phyloP scores from a whole-genome alignment of 345 rosid genomes.

The Citrus sinensis region DVS_A1.0 CM039168.1:25297001-25297500 shows the following conservation, averaged over 20 bases:
- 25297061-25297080: not conserved
- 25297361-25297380: constrained; percentile 1
- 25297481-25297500: not conserved
- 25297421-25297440: not conserved
- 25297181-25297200: not conserved
- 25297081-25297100: not conserved
- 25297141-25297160: not conserved
- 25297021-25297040: not conserved
- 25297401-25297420: not conserved
- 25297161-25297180: not conserved
- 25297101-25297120: not conserved
- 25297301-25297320: not conserved
- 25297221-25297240: not conserved
- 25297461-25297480: not conserved
- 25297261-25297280: not conserved
- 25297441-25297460: not conserved
- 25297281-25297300: not conserved
- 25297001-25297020: not conserved
- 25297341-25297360: not conserved
- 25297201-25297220: not conserved
- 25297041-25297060: constrained; percentile 2
- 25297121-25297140: not conserved
- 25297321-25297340: not conserved
- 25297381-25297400: not conserved
- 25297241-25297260: not conserved